A percentile compares a stretch with the other conserved stretches of the same genome.
These are phyloP conservation scores for Alternaria burnsii DNA, from an alignment of 2,329 filamentous ascomycete species.

Conservation along the genomic window DNA sequence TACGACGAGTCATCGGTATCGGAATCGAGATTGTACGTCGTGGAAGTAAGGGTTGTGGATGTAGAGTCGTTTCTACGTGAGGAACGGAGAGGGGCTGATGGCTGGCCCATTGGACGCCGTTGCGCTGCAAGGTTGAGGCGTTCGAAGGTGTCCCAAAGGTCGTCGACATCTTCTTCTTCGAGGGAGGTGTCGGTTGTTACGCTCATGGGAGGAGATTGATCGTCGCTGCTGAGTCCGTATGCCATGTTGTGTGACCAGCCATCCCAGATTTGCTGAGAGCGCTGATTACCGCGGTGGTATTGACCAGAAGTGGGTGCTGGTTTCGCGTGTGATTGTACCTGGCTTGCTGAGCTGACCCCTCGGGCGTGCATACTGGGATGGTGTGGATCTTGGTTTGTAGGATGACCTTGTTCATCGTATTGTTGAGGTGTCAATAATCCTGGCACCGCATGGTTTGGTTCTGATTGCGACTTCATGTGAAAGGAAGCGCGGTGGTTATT, in stretches of 20 bases:
- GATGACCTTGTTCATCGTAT: slow-evolving; percentile 47
- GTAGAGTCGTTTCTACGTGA: slow-evolving; percentile 28
- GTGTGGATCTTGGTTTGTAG: slow-evolving; percentile 39
- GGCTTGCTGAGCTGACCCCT: slow-evolving; percentile 46
- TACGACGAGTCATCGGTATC: slow-evolving; percentile 31
- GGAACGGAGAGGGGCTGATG: slow-evolving; percentile 21
- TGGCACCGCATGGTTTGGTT: slow-evolving; percentile 50
- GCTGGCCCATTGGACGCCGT: slow-evolving; percentile 22
- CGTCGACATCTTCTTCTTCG: slow-evolving; percentile 49
- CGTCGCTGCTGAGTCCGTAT: slow-evolving; percentile 41
- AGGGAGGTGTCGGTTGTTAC: slow-evolving; percentile 42
- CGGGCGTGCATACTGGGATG: slow-evolving; percentile 44
- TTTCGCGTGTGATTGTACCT: slow-evolving; percentile 41
- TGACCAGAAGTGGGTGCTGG: slow-evolving; percentile 30
- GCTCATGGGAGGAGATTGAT: slow-evolving; percentile 43
- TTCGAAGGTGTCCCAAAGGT: slow-evolving; percentile 47
- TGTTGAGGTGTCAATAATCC: slow-evolving; percentile 49
- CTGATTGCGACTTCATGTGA: slow-evolving; percentile 53
- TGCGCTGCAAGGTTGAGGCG: slow-evolving; percentile 22
- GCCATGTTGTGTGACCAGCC: slow-evolving; percentile 46
- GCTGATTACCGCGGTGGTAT: slow-evolving; percentile 36
- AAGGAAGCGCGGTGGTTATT: slow-evolving; percentile 51
- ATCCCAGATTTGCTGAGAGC: slow-evolving; percentile 45
- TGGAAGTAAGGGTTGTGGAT: slow-evolving; percentile 22
- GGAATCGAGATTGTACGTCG: slow-evolving; percentile 6